Base-by-base conservation (phyloP, 768 basidiomycete genomes). In the Suillus spraguei region DNA sequence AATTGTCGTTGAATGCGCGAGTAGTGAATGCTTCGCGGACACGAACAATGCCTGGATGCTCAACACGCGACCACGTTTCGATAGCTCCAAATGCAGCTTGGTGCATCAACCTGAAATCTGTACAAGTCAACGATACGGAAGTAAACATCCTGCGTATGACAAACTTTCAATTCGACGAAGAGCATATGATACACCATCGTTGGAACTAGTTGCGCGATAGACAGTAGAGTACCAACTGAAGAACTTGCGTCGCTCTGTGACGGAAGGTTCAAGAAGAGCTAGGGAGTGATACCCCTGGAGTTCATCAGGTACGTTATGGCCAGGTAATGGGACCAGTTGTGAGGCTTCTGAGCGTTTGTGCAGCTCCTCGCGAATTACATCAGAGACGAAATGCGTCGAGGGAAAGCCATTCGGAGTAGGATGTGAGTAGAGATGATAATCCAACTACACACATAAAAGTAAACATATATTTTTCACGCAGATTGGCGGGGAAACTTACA, bases 11-110 rank as follows among this genome's bases (percentile, higher is more conserved):
- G 75, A 99, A 99, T 0, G 92, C 87, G 35, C 89, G 85, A 0
- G 97, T 97, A 0, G 97, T 99, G 79, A 99, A 98, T 0, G 97
- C 97, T 73, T 99, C 97, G 56, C 86, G 84, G 24, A 99, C 79
- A 10, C 85, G 76, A 17, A 97, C 87, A 64, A 99, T 89, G 66
- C 85, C 89, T 1, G 97, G 95, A 77, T 99, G 97, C 20, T 81
- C 84, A 62, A 99, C 80, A 50, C 85, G 81, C 1, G 87, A 86
- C 97, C 97, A 99, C 17, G 86, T 79, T 67, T 97, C 96, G 53
- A 98, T 89, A 10, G 87, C 78, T 14, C 77, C 78, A 69, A 99
- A 96, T 1, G 97, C 95, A 24, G 82, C 79, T 70, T 94, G 92
- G 66, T 92, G 87, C 69, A 81, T 84, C 59, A 99, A 78, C 33